A percentile compares a stretch with the other conserved stretches of the same genome.
Evolutionary conservation across 225 moss, liverwort and hornwort species (phyloP).

Genomic region (Physcomitrellopsis africana): DNA sequence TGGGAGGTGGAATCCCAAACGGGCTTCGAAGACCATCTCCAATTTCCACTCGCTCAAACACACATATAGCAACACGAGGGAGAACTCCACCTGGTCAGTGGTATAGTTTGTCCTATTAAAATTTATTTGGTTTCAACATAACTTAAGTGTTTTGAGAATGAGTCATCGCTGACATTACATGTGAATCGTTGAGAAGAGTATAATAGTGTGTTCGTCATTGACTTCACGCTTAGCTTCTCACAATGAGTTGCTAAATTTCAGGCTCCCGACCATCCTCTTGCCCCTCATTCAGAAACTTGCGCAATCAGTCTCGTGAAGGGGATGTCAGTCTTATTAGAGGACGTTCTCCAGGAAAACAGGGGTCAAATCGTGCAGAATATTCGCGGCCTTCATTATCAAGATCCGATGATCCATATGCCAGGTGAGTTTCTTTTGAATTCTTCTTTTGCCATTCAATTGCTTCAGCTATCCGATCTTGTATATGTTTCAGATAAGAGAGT

Average conservation of each 20-base stretch:
- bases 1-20: slow-evolving; percentile 48
- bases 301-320: slow-evolving; percentile 35
- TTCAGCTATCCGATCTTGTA: background rate
- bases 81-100: slow-evolving; percentile 40
- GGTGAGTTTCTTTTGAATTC: slow-evolving; percentile 28
- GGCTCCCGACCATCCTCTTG: slow-evolving; percentile 59
- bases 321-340: slow-evolving; percentile 30
- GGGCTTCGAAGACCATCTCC: slow-evolving; percentile 51
- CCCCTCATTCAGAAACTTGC: slow-evolving; percentile 50
- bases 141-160: background rate
- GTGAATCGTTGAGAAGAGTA: slow-evolving; percentile 1
- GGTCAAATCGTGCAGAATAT: slow-evolving; percentile 35
- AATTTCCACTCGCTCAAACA: slow-evolving; percentile 50
- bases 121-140: background rate
- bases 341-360: slow-evolving; percentile 41
- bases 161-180: background rate
- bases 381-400: slow-evolving; percentile 51
- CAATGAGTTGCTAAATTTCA: slow-evolving; percentile 9
- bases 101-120: background rate
- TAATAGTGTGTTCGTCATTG: background rate
- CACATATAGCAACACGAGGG: slow-evolving; percentile 42
- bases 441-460: background rate
- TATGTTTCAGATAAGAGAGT: background rate
- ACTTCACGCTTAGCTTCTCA: background rate
- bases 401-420: slow-evolving; percentile 47